A percentile compares a stretch with the other conserved stretches of the same genome.
Evolutionary conservation across 352 stramenopile genomes (phyloP).

Genomic region (Thalassiosira mediterranea): DNA sequence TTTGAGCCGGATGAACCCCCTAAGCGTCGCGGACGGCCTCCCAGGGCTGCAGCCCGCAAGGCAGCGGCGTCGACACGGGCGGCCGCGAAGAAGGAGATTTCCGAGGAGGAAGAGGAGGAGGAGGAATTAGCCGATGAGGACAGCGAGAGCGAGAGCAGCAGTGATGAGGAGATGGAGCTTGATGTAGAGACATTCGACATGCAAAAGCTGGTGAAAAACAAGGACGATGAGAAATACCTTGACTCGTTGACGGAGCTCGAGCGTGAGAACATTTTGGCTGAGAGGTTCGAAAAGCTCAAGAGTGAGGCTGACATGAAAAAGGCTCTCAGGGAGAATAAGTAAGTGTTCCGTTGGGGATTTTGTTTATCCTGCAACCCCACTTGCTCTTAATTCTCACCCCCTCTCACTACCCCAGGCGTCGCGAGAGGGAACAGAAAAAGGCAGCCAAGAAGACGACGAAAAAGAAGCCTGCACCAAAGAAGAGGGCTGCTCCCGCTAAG

Average conservation of each 20-base stretch:
- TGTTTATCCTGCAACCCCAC: neutral
- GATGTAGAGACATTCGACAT: conserved; percentile 81
- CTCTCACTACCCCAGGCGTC: conserved; percentile 28
- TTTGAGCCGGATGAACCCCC: conserved; percentile 34
- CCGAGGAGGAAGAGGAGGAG: conserved; percentile 40
- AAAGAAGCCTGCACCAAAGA: conserved; percentile 34
- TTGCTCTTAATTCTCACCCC: conserved; percentile 7
- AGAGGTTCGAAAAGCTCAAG: conserved; percentile 84
- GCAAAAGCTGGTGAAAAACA: conserved; percentile 70
- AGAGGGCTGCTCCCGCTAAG: conserved; percentile 44
- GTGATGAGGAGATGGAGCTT: conserved; percentile 75
- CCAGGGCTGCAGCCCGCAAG: conserved; percentile 25
- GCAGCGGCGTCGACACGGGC: conserved; percentile 10
- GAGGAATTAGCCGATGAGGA: conserved; percentile 43
- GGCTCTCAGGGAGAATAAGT: conserved; percentile 75
- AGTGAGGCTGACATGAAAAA: conserved; percentile 82
- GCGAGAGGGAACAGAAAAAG: conserved; percentile 58
- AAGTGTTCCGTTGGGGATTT: conserved; percentile 24
- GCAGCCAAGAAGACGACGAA: conserved; percentile 22
- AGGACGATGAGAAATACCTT: conserved; percentile 80
- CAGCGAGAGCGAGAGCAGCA: conserved; percentile 49
- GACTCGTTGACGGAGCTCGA: conserved; percentile 80
- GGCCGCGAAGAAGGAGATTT: conserved; percentile 34
- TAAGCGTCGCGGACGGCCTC: conserved; percentile 31
- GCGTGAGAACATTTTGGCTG: conserved; percentile 79